Evolutionary conservation across 2,329 filamentous ascomycete genomes (phyloP).

Genomic region (Sporothrix brunneoviolacea): DNA sequence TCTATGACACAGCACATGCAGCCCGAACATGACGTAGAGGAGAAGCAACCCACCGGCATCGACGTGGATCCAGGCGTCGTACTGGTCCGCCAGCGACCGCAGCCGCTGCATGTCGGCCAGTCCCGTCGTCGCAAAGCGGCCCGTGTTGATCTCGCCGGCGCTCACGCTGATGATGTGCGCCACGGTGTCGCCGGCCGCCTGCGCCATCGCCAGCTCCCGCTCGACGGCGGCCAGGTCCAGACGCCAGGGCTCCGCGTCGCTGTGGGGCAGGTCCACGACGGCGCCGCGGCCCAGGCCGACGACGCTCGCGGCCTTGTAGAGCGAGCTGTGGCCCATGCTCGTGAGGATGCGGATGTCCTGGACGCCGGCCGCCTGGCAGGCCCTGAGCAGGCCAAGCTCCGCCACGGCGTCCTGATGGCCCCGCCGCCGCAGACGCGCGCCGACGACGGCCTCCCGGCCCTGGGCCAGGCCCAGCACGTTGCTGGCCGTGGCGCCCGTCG

Average conservation of each 20-base stretch:
- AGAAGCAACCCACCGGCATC: constrained; percentile 56
- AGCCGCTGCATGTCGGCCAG: constrained; percentile 54
- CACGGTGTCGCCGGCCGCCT: constrained; percentile 41
- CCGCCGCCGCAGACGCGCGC: constrained; percentile 11
- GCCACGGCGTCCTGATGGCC: constrained; percentile 44
- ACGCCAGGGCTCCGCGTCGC: constrained; percentile 53
- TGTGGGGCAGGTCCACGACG: constrained; percentile 54
- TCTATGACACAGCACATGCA: not conserved
- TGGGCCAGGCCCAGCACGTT: constrained; percentile 72
- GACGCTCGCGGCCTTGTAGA: constrained; percentile 75
- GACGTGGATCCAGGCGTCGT: constrained; percentile 80
- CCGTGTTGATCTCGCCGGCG: constrained; percentile 86
- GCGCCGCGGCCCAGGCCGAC: constrained; percentile 68
- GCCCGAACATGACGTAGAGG: not conserved
- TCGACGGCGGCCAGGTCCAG: constrained; percentile 64
- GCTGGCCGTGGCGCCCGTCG: constrained; percentile 62
- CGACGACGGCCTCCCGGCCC: constrained; percentile 57
- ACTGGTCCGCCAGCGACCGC: constrained; percentile 62
- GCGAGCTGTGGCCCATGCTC: constrained; percentile 74
- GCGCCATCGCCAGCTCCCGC: constrained; percentile 40
- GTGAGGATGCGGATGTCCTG: constrained; percentile 69
- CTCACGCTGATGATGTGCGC: constrained; percentile 77
- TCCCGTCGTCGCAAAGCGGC: constrained; percentile 62
- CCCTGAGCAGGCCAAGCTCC: constrained; percentile 61
- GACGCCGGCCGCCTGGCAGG: constrained; percentile 58